Percentiles rank a stretch among this genome's conserved stretches.
Evolutionary conservation across 2,329 filamentous ascomycete genomes (phyloP).

Genomic region (Mycocentrospora acerina): DNA sequence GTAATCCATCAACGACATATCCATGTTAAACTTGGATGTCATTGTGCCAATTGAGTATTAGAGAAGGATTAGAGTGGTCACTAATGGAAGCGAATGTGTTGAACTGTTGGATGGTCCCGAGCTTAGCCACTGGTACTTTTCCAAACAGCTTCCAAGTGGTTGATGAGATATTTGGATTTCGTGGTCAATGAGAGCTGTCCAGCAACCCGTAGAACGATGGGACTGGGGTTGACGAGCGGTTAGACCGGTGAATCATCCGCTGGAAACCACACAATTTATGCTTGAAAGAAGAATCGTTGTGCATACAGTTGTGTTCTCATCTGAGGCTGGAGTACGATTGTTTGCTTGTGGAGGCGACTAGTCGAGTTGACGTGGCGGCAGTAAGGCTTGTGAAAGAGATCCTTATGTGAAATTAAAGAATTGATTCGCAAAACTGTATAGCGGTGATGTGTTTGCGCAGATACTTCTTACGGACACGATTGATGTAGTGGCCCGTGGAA

Average conservation of each 20-base stretch:
- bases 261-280: neutral
- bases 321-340: neutral
- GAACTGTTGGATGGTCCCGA: too few species aligned
- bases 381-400: neutral
- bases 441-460: conserved; percentile 7
- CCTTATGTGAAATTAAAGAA: neutral
- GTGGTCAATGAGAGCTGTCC: too few species aligned
- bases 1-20: conserved; percentile 17
- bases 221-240: too few species aligned
- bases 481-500: too few species aligned
- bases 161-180: too few species aligned
- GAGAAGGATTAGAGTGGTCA: too few species aligned
- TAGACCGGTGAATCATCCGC: neutral
- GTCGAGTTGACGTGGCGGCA: neutral
- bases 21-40: neutral
- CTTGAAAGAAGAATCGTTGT: conserved; percentile 4
- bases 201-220: too few species aligned
- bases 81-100: too few species aligned
- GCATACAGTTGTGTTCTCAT: neutral
- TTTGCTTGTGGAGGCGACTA: conserved; percentile 6
- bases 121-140: too few species aligned
- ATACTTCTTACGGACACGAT: neutral
- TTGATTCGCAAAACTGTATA: conserved; percentile 1
- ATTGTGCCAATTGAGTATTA: too few species aligned
- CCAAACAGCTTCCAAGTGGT: too few species aligned